Evolutionary conservation across 345 rosid species (phyloP), one percentile per base, ranked within the genome.

Genomic region (Nephelium lappaceum): DNA sequence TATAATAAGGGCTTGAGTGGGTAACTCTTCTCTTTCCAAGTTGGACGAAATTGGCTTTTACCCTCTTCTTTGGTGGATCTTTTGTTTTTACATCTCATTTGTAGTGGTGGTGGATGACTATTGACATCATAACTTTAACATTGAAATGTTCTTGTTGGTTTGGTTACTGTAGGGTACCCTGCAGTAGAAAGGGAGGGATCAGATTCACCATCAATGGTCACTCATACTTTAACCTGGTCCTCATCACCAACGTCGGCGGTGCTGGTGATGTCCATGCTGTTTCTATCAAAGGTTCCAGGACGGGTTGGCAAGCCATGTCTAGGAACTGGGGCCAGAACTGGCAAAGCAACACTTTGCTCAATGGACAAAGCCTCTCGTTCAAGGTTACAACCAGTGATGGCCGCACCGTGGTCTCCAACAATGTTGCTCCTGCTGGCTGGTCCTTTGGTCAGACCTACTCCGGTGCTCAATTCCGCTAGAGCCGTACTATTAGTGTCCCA

Each of bases 311-410:
- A 79, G 64, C 91, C 0, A 90, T 92, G 97, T 89, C 97, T 1
- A 87, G 97, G 18, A 92, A 92, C 87, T 92, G 97, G 97, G 97
- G 97, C 72, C 94, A 90, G 63, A 92, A 92, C 86, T 92, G 96
- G 96, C 96, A 92, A 73, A 90, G 91, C 82, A 90, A 90, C 88
- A 82, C 71, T 71, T 85, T 87, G 77, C 86, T 92, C 42, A 89
- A 91, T 49, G 97, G 97, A 11, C 97, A 92, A 78, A 69, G 86
- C 84, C 91, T 92, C 11, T 92, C 97, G 60, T 92, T 92, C 71
- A 88, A 89, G 88, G 89, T 92, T 82, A 92, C 94, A 16, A 87
- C 94, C 0, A 92, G 97, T 60, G 93, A 92, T 67, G 97, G 97
- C 51, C 90, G 82, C 4, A 85, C 82, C 14, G 80, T 82, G 4